These are phyloP conservation scores for Bigelowiella natans DNA, from an alignment of 78 protist genomes.

Conservation along the genomic window DNA sequence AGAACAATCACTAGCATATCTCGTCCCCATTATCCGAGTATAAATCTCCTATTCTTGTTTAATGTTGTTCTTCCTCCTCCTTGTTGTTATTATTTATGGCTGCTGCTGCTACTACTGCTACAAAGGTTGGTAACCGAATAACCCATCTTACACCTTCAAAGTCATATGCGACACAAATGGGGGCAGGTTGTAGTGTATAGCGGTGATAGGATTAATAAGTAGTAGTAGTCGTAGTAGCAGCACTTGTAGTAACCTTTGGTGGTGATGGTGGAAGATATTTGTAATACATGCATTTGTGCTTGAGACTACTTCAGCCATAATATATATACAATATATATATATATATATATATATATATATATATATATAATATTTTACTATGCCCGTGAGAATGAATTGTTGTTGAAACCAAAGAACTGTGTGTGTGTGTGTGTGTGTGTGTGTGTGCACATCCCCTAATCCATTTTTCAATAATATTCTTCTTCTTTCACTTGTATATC, in stretches of 20 bases:
- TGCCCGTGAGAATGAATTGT: not conserved
- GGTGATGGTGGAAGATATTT: not conserved
- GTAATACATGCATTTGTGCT: not conserved
- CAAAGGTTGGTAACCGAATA: not conserved
- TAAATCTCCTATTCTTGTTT: no score
- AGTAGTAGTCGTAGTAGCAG: no score
- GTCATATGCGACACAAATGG: not conserved
- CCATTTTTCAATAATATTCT: no score
- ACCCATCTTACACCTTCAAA: not conserved
- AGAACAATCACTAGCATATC: not conserved
- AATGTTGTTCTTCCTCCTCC: not conserved
- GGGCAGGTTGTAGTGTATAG: no score
- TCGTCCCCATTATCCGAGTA: no score
- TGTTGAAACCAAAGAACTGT: no score
- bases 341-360: not conserved
- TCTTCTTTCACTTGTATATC: no score
- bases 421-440: no score
- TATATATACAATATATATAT: not conserved
- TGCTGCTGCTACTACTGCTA: not conserved
- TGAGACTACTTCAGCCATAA: not conserved
- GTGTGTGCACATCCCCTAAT: no score
- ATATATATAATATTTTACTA: not conserved
- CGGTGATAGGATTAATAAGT: no score
- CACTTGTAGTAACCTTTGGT: no score
- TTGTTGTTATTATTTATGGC: not conserved